Evolutionary conservation across 139 green algal genomes (phyloP).

Genomic region (Tetratostichococcus sp.): DNA sequence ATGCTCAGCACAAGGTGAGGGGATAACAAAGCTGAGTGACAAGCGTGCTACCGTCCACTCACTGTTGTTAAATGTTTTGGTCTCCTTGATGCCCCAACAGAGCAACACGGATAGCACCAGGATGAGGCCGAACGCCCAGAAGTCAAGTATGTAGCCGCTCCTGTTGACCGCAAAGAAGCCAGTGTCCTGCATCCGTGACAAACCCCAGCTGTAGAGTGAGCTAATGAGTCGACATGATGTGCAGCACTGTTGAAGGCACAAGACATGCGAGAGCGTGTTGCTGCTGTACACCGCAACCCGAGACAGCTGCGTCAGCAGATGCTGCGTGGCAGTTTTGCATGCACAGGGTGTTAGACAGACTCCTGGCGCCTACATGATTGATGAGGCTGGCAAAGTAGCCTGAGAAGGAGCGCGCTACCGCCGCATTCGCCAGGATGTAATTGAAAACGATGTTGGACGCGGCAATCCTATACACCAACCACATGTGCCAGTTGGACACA

Average conservation of each 20-base stretch:
- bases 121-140: slow-evolving; percentile 26
- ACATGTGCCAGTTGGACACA: neutral
- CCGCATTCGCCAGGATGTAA: slow-evolving; percentile 61
- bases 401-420: slow-evolving; percentile 50
- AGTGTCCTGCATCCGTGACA: neutral
- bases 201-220: neutral
- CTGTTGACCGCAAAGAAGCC: neutral
- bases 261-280: no score
- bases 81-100: slow-evolving; percentile 48
- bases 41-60: no score
- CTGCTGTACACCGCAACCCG: no score
- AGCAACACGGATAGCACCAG: slow-evolving; percentile 39
- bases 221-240: no score
- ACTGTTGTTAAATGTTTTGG: slow-evolving; percentile 31
- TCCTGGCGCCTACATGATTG: neutral
- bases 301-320: no score
- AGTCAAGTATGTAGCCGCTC: neutral
- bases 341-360: no score
- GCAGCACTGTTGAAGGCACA: no score
- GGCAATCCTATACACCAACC: neutral
- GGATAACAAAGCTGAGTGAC: no score
- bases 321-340: no score
- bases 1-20: no score
- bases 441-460: slow-evolving; percentile 61
- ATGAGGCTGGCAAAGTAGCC: slow-evolving; percentile 49